Conservation (phyloP, 2,329 filamentous ascomycete species). For the Fusarium falciforme region DNA sequence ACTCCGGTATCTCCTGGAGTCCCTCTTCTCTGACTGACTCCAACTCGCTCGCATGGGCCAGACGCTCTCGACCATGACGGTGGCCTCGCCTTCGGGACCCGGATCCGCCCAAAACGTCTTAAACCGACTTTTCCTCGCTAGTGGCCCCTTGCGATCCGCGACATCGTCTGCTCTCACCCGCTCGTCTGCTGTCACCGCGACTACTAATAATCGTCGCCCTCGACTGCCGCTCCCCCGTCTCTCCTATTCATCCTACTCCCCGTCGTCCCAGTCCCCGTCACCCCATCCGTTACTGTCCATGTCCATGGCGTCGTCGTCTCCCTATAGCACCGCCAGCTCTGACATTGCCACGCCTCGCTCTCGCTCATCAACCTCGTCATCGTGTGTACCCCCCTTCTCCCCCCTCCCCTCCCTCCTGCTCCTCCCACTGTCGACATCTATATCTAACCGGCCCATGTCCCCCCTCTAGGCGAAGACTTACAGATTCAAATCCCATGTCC, state of each 20-base stretch:
- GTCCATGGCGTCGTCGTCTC: slow-evolving; percentile 49
- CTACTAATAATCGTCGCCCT: slow-evolving; percentile 47
- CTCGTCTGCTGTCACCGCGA: slow-evolving; percentile 39
- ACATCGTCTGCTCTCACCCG: slow-evolving; percentile 42
- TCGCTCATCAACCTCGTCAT: slow-evolving; percentile 57
- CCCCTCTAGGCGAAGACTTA: slow-evolving; percentile 60
- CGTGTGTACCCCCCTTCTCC: slow-evolving; percentile 56
- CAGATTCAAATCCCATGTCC: slow-evolving; percentile 66
- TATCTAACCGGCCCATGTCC: slow-evolving; percentile 64
- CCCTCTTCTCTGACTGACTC: slow-evolving; percentile 25
- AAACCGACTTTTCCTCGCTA: slow-evolving; percentile 51
- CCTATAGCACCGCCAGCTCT: slow-evolving; percentile 59
- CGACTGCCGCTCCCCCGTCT: slow-evolving; percentile 40
- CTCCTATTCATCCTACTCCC: slow-evolving; percentile 38
- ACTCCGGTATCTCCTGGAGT: slow-evolving; percentile 36
- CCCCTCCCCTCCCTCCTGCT: slow-evolving; percentile 52
- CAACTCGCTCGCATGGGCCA: slow-evolving; percentile 38
- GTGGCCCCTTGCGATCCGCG: slow-evolving; percentile 43
- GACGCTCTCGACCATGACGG: slow-evolving; percentile 43
- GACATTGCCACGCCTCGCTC: slow-evolving; percentile 68
- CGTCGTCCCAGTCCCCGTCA: slow-evolving; percentile 30
- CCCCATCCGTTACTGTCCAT: slow-evolving; percentile 39
- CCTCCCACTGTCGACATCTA: slow-evolving; percentile 57
- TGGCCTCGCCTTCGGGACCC: slow-evolving; percentile 43
- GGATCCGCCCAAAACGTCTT: slow-evolving; percentile 46